Conservation (phyloP, 257 asterid genomes). For the Rauvolfia tetraphylla region DNA sequence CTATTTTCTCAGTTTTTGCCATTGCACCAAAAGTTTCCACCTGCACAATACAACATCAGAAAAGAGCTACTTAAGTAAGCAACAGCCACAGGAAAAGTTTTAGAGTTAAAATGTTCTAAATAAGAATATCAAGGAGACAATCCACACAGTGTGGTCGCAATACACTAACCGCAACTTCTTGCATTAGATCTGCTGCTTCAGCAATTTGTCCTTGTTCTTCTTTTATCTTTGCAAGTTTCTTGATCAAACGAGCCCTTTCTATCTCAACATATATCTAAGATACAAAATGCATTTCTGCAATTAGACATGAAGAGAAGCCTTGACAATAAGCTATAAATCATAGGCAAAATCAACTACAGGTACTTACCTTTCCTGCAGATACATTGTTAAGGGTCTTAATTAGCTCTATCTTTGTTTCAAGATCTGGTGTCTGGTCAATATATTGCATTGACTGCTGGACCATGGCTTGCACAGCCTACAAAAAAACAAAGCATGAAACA, state of each 20-base stretch:
- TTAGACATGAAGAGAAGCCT: not conserved
- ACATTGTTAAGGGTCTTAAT: slow-evolving; percentile 85
- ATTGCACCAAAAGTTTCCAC: slow-evolving; percentile 98
- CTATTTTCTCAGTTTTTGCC: slow-evolving; percentile 98
- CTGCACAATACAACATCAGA: slow-evolving; percentile 32
- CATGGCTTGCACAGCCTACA: slow-evolving; percentile 95
- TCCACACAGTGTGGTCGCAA: not conserved
- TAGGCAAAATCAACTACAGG: not conserved
- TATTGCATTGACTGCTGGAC: slow-evolving; percentile 93
- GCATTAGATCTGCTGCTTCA: slow-evolving; percentile 98
- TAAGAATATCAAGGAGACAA: not conserved
- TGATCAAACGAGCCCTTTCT: slow-evolving; percentile 92
- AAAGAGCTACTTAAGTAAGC: not conserved
- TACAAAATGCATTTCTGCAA: not conserved
- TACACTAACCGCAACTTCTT: slow-evolving; percentile 92
- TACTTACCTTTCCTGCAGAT: slow-evolving; percentile 93
- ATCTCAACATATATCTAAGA: slow-evolving; percentile 93
- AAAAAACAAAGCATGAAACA: not conserved
- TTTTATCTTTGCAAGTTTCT: slow-evolving; percentile 85
- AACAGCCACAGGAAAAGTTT: not conserved
- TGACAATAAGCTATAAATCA: not conserved
- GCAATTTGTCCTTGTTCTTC: slow-evolving; percentile 88
- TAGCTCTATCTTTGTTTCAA: slow-evolving; percentile 81
- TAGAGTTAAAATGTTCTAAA: not conserved
- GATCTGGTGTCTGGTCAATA: slow-evolving; percentile 93